phyloP scores from a whole-genome alignment of 2,329 filamentous ascomycete genomes.

The Pseudopyrenochaeta lycopersici region DNA sequence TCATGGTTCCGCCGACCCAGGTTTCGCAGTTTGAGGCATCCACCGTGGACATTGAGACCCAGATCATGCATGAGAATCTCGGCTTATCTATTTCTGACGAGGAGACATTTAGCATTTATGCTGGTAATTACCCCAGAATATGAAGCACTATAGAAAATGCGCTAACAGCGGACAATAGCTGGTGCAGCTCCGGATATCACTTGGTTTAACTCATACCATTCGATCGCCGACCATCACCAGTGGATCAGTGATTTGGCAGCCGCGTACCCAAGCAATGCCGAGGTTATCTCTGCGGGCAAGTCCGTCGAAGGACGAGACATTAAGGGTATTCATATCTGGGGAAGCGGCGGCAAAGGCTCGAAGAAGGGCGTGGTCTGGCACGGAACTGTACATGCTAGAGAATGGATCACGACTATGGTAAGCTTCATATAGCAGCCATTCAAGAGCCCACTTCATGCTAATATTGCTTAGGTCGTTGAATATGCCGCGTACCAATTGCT shows the following conservation, averaged over 20 bases:
- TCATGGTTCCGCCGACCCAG: conserved; percentile 45
- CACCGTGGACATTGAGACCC: conserved; percentile 35
- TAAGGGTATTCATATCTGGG: conserved; percentile 51
- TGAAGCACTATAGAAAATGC: conserved; percentile 8
- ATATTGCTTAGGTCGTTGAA: conserved; percentile 35
- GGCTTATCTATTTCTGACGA: conserved; percentile 47
- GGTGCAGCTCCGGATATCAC: conserved; percentile 38
- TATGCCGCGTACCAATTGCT: conserved; percentile 50
- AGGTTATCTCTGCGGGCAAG: conserved; percentile 46
- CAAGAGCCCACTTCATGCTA: conserved; percentile 3
- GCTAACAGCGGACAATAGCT: conserved; percentile 33
- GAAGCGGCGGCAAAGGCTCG: conserved; percentile 47
- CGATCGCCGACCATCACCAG: conserved; percentile 45
- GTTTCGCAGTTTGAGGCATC: conserved; percentile 38
- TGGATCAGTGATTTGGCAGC: conserved; percentile 47
- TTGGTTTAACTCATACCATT: conserved; percentile 50
- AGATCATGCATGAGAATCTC: conserved; percentile 49
- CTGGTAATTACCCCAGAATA: conserved; percentile 30
- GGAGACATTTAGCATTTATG: conserved; percentile 39
- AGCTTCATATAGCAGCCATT: not conserved
- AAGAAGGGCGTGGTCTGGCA: conserved; percentile 50
- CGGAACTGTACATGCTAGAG: conserved; percentile 49
- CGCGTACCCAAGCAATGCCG: conserved; percentile 45
- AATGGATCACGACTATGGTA: conserved; percentile 49
- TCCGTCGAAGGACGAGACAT: conserved; percentile 49